Evolutionary conservation across 306 rosid species (phyloP).

Genomic region (Cucurbita argyrosperma): DNA sequence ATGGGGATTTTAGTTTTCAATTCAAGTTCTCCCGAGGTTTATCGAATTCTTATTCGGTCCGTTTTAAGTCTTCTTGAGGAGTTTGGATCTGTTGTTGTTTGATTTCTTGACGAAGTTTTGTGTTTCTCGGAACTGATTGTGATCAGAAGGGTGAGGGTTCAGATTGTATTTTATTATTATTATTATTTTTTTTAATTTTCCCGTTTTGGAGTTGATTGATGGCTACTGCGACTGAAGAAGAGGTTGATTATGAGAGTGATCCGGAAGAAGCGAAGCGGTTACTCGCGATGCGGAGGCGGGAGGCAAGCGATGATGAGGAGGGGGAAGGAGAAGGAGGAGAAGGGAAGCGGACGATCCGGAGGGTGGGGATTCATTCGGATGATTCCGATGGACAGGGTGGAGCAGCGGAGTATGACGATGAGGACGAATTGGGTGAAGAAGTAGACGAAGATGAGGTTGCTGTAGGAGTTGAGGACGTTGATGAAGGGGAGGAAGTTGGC

Average conservation of each 20-base stretch:
- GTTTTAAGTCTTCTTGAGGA: not conserved
- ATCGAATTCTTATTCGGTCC: not conserved
- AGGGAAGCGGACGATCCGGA: slow-evolving; percentile 29
- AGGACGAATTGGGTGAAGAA: slow-evolving; percentile 39
- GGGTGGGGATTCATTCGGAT: slow-evolving; percentile 37
- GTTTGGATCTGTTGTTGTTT: not conserved
- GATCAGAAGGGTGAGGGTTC: slow-evolving; percentile 8
- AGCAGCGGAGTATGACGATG: slow-evolving; percentile 67
- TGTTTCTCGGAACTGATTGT: not conserved
- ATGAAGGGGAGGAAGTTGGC: slow-evolving; percentile 11
- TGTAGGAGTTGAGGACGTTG: slow-evolving; percentile 18
- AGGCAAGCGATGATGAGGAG: slow-evolving; percentile 80
- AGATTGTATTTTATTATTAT: slow-evolving; percentile 8
- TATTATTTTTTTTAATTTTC: not conserved
- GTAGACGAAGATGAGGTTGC: slow-evolving; percentile 25
- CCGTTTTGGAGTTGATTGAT: slow-evolving; percentile 18
- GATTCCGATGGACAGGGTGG: slow-evolving; percentile 79
- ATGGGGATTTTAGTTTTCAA: not conserved
- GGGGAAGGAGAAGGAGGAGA: slow-evolving; percentile 41
- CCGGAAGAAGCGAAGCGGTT: slow-evolving; percentile 65
- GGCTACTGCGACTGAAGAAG: slow-evolving; percentile 53
- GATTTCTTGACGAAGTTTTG: not conserved
- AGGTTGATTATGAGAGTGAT: slow-evolving; percentile 76
- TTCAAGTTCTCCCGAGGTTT: not conserved
- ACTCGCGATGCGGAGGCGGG: slow-evolving; percentile 72